Percentiles rank a stretch among this genome's conserved stretches.
phyloP scores from a whole-genome alignment of 805 yeast genomes.

The Candida cerambycidarum region DNA sequence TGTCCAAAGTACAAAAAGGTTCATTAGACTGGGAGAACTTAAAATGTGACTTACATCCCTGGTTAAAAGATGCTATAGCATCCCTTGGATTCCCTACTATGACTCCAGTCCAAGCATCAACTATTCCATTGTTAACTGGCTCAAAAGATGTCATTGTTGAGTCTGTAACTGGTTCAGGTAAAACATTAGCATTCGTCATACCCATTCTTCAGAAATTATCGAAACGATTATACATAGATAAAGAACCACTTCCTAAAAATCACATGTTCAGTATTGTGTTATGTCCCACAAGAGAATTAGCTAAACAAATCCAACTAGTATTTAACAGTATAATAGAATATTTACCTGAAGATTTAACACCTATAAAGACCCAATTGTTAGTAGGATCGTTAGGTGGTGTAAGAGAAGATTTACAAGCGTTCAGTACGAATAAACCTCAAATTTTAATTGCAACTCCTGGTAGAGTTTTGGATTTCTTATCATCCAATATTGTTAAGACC shows the following conservation, averaged over 20 bases:
- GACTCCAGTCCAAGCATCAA: slow-evolving; percentile 98
- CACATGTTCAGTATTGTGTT: slow-evolving; percentile 70
- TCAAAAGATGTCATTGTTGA: slow-evolving; percentile 96
- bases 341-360: slow-evolving; percentile 47
- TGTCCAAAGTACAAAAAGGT: slow-evolving; percentile 19
- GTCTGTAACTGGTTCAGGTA: slow-evolving; percentile 98
- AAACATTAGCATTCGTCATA: slow-evolving; percentile 84
- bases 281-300: slow-evolving; percentile 72
- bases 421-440: slow-evolving; percentile 58
- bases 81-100: slow-evolving; percentile 73
- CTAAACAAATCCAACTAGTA: slow-evolving; percentile 70
- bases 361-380: slow-evolving; percentile 56
- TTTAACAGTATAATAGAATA: slow-evolving; percentile 57
- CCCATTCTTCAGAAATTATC: slow-evolving; percentile 75
- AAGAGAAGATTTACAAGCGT: slow-evolving; percentile 68
- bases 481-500: slow-evolving; percentile 57
- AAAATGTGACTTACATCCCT: slow-evolving; percentile 55
- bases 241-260: slow-evolving; percentile 51
- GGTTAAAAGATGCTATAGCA: slow-evolving; percentile 70
- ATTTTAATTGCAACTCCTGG: slow-evolving; percentile 93
- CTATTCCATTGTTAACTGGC: slow-evolving; percentile 78
- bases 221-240: slow-evolving; percentile 23
- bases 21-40: slow-evolving; percentile 64
- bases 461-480: slow-evolving; percentile 71
- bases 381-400: slow-evolving; percentile 65